Conservation (phyloP, 2,329 filamentous ascomycete species). For the Lachnellula occidentalis region DNA sequence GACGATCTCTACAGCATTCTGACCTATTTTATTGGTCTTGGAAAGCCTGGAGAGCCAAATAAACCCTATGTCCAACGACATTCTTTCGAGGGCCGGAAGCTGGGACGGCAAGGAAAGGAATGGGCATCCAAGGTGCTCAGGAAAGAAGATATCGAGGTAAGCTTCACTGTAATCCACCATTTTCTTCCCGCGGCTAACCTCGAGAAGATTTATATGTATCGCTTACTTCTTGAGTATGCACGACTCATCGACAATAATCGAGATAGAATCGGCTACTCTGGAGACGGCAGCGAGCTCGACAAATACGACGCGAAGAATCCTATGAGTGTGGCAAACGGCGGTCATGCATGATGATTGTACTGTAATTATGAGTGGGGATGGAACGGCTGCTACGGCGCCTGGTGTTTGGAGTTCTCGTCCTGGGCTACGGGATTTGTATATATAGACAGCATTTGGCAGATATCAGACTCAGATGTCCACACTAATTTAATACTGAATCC, state of each 20-base stretch:
- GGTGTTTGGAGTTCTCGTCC: background rate
- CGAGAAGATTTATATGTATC: slow-evolving; percentile 50
- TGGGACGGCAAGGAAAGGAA: slow-evolving; percentile 60
- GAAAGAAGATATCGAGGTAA: slow-evolving; percentile 66
- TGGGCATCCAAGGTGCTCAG: slow-evolving; percentile 69
- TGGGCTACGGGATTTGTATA: too few relatives aligned
- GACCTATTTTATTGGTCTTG: slow-evolving; percentile 67
- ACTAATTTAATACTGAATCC: too few relatives aligned
- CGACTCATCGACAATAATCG: slow-evolving; percentile 35
- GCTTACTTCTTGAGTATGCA: slow-evolving; percentile 62
- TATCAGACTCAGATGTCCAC: too few relatives aligned
- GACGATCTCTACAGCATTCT: slow-evolving; percentile 67
- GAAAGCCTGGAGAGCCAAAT: slow-evolving; percentile 34
- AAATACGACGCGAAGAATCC: slow-evolving; percentile 24
- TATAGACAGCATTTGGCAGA: too few relatives aligned
- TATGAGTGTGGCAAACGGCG: slow-evolving; percentile 12
- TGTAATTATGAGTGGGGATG: too few relatives aligned
- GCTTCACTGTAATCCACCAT: slow-evolving; percentile 34
- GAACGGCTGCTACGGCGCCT: background rate
- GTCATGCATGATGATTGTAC: slow-evolving; percentile 11
- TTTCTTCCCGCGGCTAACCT: slow-evolving; percentile 3
- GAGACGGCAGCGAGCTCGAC: slow-evolving; percentile 30
- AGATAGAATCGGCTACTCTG: slow-evolving; percentile 31
- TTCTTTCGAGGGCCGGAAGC: slow-evolving; percentile 54
- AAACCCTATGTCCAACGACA: slow-evolving; percentile 34